phyloP scores from a whole-genome alignment of 768 basidiomycete species.

The Xanthoconium stramineum region DNA sequence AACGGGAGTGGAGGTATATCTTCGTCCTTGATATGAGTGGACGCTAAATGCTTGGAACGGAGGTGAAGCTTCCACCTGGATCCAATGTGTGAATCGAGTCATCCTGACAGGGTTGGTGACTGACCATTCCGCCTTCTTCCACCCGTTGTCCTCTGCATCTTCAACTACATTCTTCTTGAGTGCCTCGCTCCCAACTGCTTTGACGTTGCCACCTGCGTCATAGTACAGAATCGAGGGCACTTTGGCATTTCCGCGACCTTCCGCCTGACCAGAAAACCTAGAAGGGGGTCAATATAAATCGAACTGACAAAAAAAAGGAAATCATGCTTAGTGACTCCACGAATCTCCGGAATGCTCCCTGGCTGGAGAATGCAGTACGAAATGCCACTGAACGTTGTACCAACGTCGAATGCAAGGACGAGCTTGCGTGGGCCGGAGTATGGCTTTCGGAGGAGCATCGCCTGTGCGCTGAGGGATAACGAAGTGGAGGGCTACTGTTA shows the following conservation, averaged over 20 bases:
- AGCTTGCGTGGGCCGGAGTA: too few species aligned
- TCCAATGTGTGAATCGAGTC: not conserved
- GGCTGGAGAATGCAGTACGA: too few species aligned
- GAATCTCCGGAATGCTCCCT: not conserved
- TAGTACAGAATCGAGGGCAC: constrained; percentile 7
- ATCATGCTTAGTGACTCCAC: not conserved
- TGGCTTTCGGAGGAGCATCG: too few species aligned
- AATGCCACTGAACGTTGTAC: too few species aligned
- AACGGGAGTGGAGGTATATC: not conserved
- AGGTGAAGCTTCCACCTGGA: too few species aligned
- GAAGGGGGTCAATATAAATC: not conserved
- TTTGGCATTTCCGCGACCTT: not conserved
- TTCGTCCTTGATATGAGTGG: not conserved
- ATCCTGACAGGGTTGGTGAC: not conserved
- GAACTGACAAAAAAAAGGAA: not conserved
- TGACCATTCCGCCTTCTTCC: constrained; percentile 3
- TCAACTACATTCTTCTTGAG: not conserved
- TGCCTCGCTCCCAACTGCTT: not conserved
- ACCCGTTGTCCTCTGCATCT: not conserved
- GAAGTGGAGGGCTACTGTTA: too few species aligned
- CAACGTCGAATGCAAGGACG: too few species aligned
- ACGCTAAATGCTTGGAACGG: not conserved
- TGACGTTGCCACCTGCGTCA: not conserved
- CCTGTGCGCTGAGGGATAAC: too few species aligned
- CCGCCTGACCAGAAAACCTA: constrained; percentile 1